Evolutionary conservation across 768 basidiomycete species (phyloP).

Genomic region (Suillus brevipes): DNA sequence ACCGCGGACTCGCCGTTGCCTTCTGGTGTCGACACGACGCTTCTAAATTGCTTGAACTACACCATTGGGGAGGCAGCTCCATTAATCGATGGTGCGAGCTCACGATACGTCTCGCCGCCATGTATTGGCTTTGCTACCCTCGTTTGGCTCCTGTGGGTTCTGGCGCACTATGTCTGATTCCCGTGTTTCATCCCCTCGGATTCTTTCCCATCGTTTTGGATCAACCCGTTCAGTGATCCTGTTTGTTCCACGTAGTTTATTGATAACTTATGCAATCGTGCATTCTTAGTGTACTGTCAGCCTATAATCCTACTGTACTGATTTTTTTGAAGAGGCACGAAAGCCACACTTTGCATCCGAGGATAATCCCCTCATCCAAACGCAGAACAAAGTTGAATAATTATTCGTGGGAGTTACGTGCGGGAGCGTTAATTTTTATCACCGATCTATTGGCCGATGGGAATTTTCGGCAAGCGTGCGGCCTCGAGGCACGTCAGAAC

Average conservation of each 20-base stretch:
- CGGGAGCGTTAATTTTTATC: neutral
- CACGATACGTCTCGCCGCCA: slow-evolving; percentile 12
- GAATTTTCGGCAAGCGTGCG: neutral
- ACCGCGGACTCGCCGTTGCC: slow-evolving; percentile 54
- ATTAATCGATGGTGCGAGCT: slow-evolving; percentile 44
- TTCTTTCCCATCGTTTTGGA: neutral
- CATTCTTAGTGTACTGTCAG: neutral
- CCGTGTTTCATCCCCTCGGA: neutral
- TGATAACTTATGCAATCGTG: neutral
- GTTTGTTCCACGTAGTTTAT: neutral
- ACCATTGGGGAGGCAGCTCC: slow-evolving; percentile 63
- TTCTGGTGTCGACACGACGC: slow-evolving; percentile 43
- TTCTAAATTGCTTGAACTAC: slow-evolving; percentile 59
- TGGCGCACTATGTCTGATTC: slow-evolving; percentile 5
- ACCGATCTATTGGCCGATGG: neutral
- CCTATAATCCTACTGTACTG: neutral
- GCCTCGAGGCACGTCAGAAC: neutral
- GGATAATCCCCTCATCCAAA: neutral
- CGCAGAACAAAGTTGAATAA: neutral
- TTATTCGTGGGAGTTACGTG: neutral
- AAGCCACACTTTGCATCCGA: too few species aligned
- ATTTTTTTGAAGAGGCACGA: neutral
- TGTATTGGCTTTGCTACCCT: slow-evolving; percentile 15
- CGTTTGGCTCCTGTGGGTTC: slow-evolving; percentile 19
- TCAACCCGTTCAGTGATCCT: neutral